phyloP scores from a whole-genome alignment of 73 alveolate genomes.

The Paramecium octaurelia region DNA sequence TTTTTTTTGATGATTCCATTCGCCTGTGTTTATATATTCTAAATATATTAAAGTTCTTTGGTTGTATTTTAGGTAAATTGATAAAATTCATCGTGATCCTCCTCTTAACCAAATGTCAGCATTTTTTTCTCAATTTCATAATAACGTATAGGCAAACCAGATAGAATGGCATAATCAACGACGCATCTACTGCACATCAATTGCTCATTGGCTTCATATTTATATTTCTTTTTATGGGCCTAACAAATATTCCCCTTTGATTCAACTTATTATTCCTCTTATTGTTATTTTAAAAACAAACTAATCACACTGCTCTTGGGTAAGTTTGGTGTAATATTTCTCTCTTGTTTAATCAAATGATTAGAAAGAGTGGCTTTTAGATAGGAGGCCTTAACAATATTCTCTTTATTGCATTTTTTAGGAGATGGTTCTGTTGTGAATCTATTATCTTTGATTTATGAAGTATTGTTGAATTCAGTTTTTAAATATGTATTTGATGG shows the following conservation, averaged over 20 bases:
- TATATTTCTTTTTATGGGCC: not conserved
- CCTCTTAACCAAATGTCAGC: slow-evolving; percentile 20
- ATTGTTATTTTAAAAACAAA: not conserved
- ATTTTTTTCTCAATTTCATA: not conserved
- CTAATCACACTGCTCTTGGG: not conserved
- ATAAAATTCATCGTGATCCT: not conserved
- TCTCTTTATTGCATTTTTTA: not conserved
- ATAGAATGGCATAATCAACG: slow-evolving; percentile 12
- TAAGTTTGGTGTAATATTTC: not conserved
- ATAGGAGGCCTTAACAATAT: not conserved
- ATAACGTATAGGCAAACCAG: not conserved
- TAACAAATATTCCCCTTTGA: not conserved
- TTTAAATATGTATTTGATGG: slow-evolving; percentile 2
- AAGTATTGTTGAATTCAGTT: not conserved
- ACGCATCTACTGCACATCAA: not conserved
- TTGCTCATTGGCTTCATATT: not conserved
- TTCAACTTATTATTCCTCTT: not conserved
- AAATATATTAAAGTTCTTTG: not conserved
- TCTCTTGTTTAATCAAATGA: slow-evolving; percentile 8
- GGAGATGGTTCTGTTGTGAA: slow-evolving; percentile 32
- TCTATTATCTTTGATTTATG: not conserved
- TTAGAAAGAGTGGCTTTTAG: not conserved
- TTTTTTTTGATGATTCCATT: slow-evolving; percentile 7
- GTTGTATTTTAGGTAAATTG: not conserved
- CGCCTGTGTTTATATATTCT: not conserved